A percentile compares a stretch with the other conserved stretches of the same genome.
These are phyloP conservation scores for Talaromyces albobiverticillius DNA, from an alignment of 2,329 filamentous ascomycete species.

Conservation along the genomic window DNA sequence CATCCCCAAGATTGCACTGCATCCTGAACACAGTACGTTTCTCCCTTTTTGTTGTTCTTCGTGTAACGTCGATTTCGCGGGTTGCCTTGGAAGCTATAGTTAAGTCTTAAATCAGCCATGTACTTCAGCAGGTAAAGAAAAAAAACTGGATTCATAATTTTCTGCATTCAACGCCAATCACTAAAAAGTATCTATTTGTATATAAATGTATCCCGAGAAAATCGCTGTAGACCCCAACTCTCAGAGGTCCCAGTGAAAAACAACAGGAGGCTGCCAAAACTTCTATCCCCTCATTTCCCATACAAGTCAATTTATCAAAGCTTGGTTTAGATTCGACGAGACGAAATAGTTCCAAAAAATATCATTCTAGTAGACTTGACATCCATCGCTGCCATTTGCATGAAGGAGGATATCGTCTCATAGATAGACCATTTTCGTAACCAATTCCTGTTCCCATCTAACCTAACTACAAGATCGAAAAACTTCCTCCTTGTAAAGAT, in stretches of 20 bases:
- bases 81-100: slow-evolving; percentile 17
- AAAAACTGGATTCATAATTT: not conserved
- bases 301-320: slow-evolving; percentile 4
- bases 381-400: slow-evolving; percentile 11
- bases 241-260: slow-evolving; percentile 9
- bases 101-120: not conserved
- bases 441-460: not conserved
- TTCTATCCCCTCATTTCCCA: not conserved
- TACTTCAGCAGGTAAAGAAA: not conserved
- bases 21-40: slow-evolving; percentile 29
- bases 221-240: slow-evolving; percentile 8
- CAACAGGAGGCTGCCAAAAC: not conserved
- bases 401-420: slow-evolving; percentile 15
- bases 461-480: slow-evolving; percentile 5
- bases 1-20: slow-evolving; percentile 31
- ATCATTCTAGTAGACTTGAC: slow-evolving; percentile 17
- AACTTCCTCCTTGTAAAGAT: slow-evolving; percentile 12
- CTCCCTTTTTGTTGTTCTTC: slow-evolving; percentile 16
- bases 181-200: not conserved
- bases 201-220: slow-evolving; percentile 12
- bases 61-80: slow-evolving; percentile 25
- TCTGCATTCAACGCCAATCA: not conserved
- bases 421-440: not conserved
- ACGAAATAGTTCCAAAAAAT: not conserved
- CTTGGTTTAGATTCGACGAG: not conserved